Base-by-base conservation (phyloP, 176 grass and related monocot genomes). In the Pontederia paniculata region DNA sequence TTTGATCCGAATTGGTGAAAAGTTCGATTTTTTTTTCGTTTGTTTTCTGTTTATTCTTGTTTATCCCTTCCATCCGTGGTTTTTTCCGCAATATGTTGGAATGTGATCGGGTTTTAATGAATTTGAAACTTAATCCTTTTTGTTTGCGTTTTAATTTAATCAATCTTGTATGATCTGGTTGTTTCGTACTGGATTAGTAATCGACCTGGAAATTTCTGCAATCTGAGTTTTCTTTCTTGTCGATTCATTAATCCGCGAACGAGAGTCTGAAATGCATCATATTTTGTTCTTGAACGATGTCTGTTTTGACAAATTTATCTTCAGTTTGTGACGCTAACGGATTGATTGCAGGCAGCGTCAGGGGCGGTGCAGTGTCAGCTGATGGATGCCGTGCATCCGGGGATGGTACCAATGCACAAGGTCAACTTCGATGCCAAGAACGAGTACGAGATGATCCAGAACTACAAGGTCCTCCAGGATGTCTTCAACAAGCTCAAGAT, bases 361-460 rank as follows among this genome's bases (percentile, higher is more conserved):
- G 93, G 93, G 45, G 93, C 93, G 52, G 83, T 88, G 21, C 80
- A 79, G 5, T 97, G 93, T 86, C 93, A 97, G 44, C 66, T 97
- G 37, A 88, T 97, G 86, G 93, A 97, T 60, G 82, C 70, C 37
- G 86, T 77, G 63, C 93, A 97, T 58, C 80, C 94, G 1, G 94
- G 93, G 44, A 62, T 80, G 56, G 94, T 90, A 50, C 83, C 87
- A 17, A 98, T 98, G 87, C 94, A 98, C 73, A 98, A 98, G 79
- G 87, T 98, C 8, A 98, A 98, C 15, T 98, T 84, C 65, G 94
- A 98, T 10, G 94, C 94, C 12, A 98, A 98, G 78, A 98, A 37
- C 8, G 87, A 98, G 60, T 98, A 98, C 20, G 94, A 98, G 1
- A 98, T 98, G 94, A 98, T 98, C 23, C 93, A 98, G 73, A 98